Evolutionary conservation across 176 grass and related monocot species (phyloP).

Genomic region (Zoysia japonica): DNA sequence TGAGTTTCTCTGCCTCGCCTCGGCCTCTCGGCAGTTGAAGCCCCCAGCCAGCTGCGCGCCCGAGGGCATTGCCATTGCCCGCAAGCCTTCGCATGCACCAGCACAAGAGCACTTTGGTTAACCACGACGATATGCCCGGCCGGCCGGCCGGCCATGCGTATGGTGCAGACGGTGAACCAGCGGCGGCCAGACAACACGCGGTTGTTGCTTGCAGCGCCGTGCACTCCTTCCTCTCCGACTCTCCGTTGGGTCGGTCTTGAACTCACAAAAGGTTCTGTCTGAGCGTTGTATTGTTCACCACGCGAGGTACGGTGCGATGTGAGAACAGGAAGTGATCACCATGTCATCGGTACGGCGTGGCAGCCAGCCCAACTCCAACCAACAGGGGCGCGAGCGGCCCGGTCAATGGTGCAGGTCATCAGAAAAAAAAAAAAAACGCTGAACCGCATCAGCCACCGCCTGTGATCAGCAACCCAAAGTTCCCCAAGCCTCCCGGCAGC

Average conservation of each 20-base stretch:
- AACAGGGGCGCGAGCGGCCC: neutral
- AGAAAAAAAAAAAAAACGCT: slow-evolving; percentile 27
- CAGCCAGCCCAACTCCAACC: slow-evolving; percentile 38
- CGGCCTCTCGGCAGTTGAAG: no score
- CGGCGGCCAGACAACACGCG: neutral
- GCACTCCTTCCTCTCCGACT: neutral
- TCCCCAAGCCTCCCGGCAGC: neutral
- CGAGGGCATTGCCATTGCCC: slow-evolving; percentile 3
- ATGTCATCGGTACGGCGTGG: neutral
- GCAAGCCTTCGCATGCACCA: slow-evolving; percentile 36
- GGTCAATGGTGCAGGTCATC: slow-evolving; percentile 68
- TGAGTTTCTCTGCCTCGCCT: no score
- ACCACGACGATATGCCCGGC: no score
- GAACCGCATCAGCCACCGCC: neutral
- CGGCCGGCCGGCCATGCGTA: neutral
- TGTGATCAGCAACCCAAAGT: no score
- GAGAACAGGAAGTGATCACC: no score
- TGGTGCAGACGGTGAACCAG: no score
- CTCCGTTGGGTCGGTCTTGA: neutral
- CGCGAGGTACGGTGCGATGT: no score
- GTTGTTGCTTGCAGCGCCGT: slow-evolving; percentile 25
- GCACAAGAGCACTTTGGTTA: neutral
- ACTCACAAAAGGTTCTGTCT: neutral
- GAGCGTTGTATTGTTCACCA: no score
- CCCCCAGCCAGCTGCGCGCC: no score